phyloP scores from a whole-genome alignment of 176 grass and related monocot genomes.

The Eremochloa ophiuroides region DNA sequence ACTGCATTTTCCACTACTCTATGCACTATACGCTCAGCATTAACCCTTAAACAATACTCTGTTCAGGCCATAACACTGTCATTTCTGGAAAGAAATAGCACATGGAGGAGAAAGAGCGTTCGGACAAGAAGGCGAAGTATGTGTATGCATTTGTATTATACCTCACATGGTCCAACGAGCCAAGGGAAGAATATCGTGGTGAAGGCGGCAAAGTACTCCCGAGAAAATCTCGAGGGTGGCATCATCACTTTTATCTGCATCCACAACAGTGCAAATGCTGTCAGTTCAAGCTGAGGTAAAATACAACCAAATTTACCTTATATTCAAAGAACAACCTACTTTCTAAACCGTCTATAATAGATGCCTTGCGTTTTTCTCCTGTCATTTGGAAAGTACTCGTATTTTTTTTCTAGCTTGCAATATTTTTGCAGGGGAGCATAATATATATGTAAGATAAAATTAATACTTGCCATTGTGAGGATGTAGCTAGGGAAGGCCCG shows the following conservation, averaged over 20 bases:
- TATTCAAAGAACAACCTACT: neutral
- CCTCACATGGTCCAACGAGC: constrained; percentile 88
- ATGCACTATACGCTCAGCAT: neutral
- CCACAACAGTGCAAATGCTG: neutral
- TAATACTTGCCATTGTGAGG: constrained; percentile 59
- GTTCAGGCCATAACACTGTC: neutral
- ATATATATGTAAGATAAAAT: neutral
- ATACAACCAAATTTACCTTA: neutral
- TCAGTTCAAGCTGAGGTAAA: constrained; percentile 12
- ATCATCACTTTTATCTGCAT: constrained; percentile 79
- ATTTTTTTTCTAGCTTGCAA: neutral
- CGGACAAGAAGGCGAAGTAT: neutral
- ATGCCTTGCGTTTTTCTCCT: neutral
- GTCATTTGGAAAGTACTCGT: neutral
- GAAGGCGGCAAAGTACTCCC: constrained; percentile 74
- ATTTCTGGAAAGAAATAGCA: constrained; percentile 8
- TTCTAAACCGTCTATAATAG: neutral
- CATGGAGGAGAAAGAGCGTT: neutral
- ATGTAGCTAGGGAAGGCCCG: constrained; percentile 60
- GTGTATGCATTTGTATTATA: constrained; percentile 22
- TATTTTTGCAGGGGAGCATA: neutral
- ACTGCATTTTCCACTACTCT: constrained; percentile 21
- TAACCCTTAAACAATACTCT: constrained; percentile 2
- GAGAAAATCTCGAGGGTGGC: constrained; percentile 72
- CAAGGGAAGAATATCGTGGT: constrained; percentile 90